A percentile compares a stretch with the other conserved stretches of the same genome.
These are phyloP conservation scores for Fusarium graminum DNA, from an alignment of 2,329 filamentous ascomycete genomes.

Conservation along the genomic window DNA sequence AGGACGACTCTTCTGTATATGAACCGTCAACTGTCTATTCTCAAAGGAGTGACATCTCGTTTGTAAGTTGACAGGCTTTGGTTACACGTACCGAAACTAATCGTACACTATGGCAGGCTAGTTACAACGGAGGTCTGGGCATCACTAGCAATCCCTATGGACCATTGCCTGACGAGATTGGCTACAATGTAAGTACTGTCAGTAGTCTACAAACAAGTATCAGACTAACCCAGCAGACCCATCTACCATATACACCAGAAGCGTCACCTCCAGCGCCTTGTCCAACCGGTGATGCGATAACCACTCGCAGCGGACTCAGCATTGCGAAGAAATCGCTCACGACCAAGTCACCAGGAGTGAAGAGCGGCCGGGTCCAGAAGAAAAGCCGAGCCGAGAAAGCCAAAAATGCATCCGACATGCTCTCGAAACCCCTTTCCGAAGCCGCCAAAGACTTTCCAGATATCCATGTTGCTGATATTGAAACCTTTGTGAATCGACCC, in stretches of 20 bases:
- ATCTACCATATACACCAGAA: slow-evolving; percentile 58
- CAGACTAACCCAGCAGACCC: slow-evolving; percentile 30
- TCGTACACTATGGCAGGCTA: slow-evolving; percentile 27
- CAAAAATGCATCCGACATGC: slow-evolving; percentile 58
- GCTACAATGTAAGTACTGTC: slow-evolving; percentile 39
- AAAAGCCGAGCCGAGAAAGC: slow-evolving; percentile 51
- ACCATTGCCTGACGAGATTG: slow-evolving; percentile 39
- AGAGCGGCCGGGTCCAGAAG: slow-evolving; percentile 44
- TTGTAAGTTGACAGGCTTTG: slow-evolving; percentile 33
- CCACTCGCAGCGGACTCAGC: slow-evolving; percentile 55
- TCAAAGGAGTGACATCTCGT: slow-evolving; percentile 31
- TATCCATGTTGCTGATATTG: slow-evolving; percentile 81
- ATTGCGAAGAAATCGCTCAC: slow-evolving; percentile 44
- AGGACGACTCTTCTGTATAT: slow-evolving; percentile 37
- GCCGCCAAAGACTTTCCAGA: slow-evolving; percentile 73
- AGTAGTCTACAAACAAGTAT: not conserved
- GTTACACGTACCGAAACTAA: not conserved
- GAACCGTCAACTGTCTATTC: slow-evolving; percentile 39
- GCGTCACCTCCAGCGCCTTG: slow-evolving; percentile 62
- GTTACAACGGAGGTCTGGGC: slow-evolving; percentile 23
- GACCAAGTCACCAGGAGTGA: slow-evolving; percentile 33
- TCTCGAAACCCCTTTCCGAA: slow-evolving; percentile 77
- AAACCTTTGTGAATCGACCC: slow-evolving; percentile 80
- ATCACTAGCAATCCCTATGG: slow-evolving; percentile 36
- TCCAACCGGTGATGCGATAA: slow-evolving; percentile 48